Evolutionary conservation across 306 rosid genomes (phyloP).

Genomic region (Cucurbita argyrosperma): DNA sequence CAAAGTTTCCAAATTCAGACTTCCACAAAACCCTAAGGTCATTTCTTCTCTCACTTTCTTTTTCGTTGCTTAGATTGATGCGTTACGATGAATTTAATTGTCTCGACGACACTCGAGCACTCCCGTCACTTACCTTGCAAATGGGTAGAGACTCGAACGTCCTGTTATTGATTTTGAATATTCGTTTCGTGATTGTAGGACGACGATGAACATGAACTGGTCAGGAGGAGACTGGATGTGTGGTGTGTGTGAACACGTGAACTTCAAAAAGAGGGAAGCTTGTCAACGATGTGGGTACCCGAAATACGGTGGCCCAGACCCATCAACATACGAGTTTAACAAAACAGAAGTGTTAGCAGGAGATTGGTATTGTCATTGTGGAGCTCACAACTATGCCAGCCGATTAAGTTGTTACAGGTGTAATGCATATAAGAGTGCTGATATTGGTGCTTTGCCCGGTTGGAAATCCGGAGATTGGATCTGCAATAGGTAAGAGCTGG

Average conservation of each 20-base stretch:
- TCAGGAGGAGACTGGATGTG: slow-evolving; percentile 74
- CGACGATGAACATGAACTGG: slow-evolving; percentile 39
- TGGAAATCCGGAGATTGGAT: slow-evolving; percentile 76
- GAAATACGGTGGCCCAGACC: slow-evolving; percentile 50
- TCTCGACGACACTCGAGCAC: too few relatives aligned
- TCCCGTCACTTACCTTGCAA: too few relatives aligned
- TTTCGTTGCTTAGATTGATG: not conserved
- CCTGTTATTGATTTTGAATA: not conserved
- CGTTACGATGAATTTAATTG: too few relatives aligned
- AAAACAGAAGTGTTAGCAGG: slow-evolving; percentile 45
- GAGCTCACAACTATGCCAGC: slow-evolving; percentile 47
- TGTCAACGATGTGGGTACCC: slow-evolving; percentile 63
- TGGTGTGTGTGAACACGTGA: slow-evolving; percentile 51
- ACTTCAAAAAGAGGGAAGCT: slow-evolving; percentile 53
- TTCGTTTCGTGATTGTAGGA: not conserved
- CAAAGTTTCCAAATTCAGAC: not conserved
- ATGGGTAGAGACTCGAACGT: too few relatives aligned
- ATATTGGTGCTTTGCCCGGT: slow-evolving; percentile 38
- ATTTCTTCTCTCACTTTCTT: not conserved
- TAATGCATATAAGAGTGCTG: slow-evolving; percentile 17
- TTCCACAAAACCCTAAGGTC: not conserved
- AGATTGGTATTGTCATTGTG: slow-evolving; percentile 63
- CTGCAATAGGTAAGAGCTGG: slow-evolving; percentile 27
- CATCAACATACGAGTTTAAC: slow-evolving; percentile 21
- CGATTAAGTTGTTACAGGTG: slow-evolving; percentile 12